phyloP scores from a whole-genome alignment of 495 filamentous ascomycete species.

The Lophiotrema nucula region DNA sequence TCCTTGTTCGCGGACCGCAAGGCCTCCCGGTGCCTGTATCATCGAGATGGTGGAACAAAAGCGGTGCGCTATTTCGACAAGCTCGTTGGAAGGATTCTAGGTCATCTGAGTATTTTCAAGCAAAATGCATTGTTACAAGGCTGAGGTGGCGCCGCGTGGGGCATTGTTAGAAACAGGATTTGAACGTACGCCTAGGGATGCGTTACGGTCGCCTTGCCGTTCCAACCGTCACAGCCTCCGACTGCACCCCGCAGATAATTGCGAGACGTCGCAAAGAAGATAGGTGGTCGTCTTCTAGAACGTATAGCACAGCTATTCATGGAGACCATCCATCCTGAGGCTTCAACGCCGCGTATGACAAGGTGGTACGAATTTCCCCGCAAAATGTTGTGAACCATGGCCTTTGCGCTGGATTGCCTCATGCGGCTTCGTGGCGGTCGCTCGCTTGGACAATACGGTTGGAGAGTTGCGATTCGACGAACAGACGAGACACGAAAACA shows the following conservation, averaged over 20 bases:
- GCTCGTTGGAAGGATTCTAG: too few relatives aligned
- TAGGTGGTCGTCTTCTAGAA: too few relatives aligned
- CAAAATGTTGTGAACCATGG: slow-evolving; percentile 18
- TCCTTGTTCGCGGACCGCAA: too few relatives aligned
- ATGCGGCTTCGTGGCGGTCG: background rate
- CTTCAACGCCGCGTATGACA: too few relatives aligned
- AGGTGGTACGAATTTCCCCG: slow-evolving; percentile 3
- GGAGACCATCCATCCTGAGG: too few relatives aligned
- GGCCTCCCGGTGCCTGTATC: too few relatives aligned
- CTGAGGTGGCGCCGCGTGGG: slow-evolving; percentile 3
- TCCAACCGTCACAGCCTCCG: background rate
- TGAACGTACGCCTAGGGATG: background rate
- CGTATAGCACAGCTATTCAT: too few relatives aligned
- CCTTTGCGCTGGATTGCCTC: slow-evolving; percentile 13
- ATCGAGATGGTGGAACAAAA: too few relatives aligned
- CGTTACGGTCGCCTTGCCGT: background rate
- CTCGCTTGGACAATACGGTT: background rate
- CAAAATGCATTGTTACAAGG: background rate
- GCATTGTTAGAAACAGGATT: background rate
- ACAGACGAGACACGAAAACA: background rate
- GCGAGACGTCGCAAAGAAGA: too few relatives aligned
- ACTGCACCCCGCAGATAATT: too few relatives aligned
- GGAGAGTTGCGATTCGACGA: slow-evolving; percentile 4
- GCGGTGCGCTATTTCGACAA: too few relatives aligned
- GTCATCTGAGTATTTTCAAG: too few relatives aligned